Percentiles rank a stretch among this genome's conserved stretches.
Evolutionary conservation across 1,284 basidiomycete species (phyloP).

Genomic region (Flammula alnicola): DNA sequence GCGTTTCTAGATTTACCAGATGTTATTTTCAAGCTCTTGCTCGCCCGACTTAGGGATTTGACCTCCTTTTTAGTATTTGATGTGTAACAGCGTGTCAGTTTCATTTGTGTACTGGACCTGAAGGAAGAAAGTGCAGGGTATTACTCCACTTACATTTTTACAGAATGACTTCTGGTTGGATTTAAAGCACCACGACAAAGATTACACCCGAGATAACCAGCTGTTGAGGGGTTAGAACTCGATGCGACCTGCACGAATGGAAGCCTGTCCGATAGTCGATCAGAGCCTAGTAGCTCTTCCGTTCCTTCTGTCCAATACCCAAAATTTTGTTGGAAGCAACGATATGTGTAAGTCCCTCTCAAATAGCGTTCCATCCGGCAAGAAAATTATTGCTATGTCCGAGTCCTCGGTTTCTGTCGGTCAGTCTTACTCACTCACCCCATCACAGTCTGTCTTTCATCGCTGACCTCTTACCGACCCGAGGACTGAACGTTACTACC

Average conservation of each 20-base stretch:
- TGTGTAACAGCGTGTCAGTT: no score
- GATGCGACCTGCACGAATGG: not conserved
- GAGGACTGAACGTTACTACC: no score
- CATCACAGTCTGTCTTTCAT: not conserved
- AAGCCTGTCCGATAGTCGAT: conserved; percentile 6
- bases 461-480: no score
- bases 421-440: not conserved
- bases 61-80: no score
- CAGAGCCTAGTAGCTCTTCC: conserved; percentile 16
- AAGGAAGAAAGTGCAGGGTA: not conserved
- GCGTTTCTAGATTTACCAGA: not conserved
- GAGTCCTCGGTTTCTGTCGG: conserved; percentile 7
- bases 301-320: conserved; percentile 4
- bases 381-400: no score
- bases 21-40: not conserved
- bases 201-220: not conserved
- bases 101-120: not conserved
- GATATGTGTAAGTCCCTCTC: conserved; percentile 4
- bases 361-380: no score
- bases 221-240: not conserved
- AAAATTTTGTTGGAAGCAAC: conserved; percentile 5
- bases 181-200: no score
- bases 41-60: no score
- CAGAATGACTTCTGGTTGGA: not conserved
- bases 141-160: not conserved